Conservation (phyloP, 2,329 filamentous ascomycete species). For the Zymoseptoria crescenta region DNA sequence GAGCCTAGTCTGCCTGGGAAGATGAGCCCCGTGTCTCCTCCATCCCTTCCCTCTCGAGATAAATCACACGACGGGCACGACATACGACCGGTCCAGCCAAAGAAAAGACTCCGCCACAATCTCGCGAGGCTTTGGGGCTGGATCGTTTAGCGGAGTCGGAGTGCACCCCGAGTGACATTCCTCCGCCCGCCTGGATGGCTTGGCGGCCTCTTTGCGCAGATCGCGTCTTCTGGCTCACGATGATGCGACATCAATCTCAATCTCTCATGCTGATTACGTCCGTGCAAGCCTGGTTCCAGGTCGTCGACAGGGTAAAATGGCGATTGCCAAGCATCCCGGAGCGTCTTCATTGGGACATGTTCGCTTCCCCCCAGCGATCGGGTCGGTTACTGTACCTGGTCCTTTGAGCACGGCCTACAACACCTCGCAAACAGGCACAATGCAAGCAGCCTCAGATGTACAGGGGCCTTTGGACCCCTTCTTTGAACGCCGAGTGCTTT, state of each 20-base stretch:
- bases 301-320: background rate
- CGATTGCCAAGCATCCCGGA: background rate
- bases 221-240: background rate
- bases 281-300: background rate
- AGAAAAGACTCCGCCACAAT: background rate
- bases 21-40: background rate
- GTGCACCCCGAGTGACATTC: background rate
- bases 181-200: background rate
- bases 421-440: background rate
- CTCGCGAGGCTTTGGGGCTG: background rate
- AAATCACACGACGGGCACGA: background rate
- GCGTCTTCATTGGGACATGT: background rate
- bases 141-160: background rate
- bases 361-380: background rate
- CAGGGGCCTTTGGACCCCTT: background rate
- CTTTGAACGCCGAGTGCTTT: background rate
- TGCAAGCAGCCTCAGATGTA: background rate
- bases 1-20: background rate
- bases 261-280: background rate
- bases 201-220: background rate
- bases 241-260: background rate
- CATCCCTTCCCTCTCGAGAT: background rate
- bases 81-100: background rate
- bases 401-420: background rate
- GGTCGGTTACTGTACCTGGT: background rate